Percentiles rank a stretch among this genome's conserved stretches.
Evolutionary conservation across 176 grass and related monocot species (phyloP).

Genomic region (Cenchrus purpureus): DNA sequence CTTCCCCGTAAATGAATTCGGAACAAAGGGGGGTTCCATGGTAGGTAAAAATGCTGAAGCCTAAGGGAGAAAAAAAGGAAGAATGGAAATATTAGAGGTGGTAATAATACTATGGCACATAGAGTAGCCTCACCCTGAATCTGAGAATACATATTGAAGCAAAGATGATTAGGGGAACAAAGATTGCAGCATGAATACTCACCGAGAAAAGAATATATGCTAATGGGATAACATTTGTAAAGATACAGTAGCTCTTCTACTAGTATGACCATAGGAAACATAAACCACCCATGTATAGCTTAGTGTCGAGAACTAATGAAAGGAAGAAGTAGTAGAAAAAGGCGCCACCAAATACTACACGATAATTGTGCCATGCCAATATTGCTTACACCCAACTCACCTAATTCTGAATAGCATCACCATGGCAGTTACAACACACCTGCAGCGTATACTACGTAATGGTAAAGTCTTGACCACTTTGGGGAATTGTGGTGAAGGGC

Average conservation of each 20-base stretch:
- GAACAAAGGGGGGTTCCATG: conserved; percentile 64
- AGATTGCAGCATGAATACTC: conserved; percentile 25
- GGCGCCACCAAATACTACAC: background rate
- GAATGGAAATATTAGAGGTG: conserved; percentile 10
- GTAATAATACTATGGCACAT: background rate
- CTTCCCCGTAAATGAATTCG: conserved; percentile 58
- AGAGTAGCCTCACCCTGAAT: conserved; percentile 26
- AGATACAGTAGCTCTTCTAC: background rate
- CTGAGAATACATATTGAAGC: conserved; percentile 21
- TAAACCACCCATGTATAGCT: background rate
- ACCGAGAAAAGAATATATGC: background rate
- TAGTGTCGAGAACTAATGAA: conserved; percentile 28
- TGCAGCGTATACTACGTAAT: conserved; percentile 1
- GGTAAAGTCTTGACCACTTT: background rate
- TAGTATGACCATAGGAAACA: conserved; percentile 16
- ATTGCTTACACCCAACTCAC: conserved; percentile 17
- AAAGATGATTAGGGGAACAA: conserved; percentile 14
- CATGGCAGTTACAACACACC: background rate
- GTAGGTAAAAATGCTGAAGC: conserved; percentile 80
- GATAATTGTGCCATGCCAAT: background rate
- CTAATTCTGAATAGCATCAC: background rate
- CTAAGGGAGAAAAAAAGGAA: conserved; percentile 35
- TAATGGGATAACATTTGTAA: background rate
- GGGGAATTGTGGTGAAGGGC: background rate
- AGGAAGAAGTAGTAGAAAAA: background rate